Conservation (phyloP, 2,329 filamentous ascomycete species). For the Lojkania enalia region DNA sequence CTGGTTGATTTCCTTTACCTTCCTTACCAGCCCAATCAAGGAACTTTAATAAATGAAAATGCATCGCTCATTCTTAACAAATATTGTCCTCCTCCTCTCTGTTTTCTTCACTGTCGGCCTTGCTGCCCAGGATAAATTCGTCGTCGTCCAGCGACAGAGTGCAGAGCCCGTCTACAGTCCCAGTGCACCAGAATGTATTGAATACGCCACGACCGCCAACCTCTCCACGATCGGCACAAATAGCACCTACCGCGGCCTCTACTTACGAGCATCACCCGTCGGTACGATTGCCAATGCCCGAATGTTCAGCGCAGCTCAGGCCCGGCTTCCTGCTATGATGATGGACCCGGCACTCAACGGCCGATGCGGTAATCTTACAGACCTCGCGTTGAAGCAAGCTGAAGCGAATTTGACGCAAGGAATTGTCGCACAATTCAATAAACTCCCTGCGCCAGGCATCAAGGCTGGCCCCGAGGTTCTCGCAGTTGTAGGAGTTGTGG, state of each 20-base stretch:
- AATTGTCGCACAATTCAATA: slow-evolving; percentile 42
- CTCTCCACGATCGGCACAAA: slow-evolving; percentile 53
- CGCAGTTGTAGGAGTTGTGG: slow-evolving; percentile 4
- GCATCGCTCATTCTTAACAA: slow-evolving; percentile 31
- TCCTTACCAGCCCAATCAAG: neutral
- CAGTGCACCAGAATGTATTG: slow-evolving; percentile 41
- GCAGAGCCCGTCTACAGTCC: slow-evolving; percentile 21
- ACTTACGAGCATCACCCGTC: slow-evolving; percentile 48
- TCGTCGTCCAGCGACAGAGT: slow-evolving; percentile 33
- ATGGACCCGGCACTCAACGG: slow-evolving; percentile 48
- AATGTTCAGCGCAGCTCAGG: slow-evolving; percentile 50
- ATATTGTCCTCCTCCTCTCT: slow-evolving; percentile 31
- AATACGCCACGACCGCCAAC: slow-evolving; percentile 53
- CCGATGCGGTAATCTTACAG: slow-evolving; percentile 52
- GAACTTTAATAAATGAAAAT: slow-evolving; percentile 19
- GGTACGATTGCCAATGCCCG: slow-evolving; percentile 45
- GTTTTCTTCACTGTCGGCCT: slow-evolving; percentile 20
- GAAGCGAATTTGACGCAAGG: slow-evolving; percentile 51
- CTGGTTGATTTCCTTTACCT: neutral
- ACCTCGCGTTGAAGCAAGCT: slow-evolving; percentile 50
- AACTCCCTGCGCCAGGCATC: slow-evolving; percentile 4
- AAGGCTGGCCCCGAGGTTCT: slow-evolving; percentile 6
- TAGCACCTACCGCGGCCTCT: slow-evolving; percentile 52
- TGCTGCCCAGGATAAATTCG: slow-evolving; percentile 18
- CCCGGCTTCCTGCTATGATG: slow-evolving; percentile 45